Evolutionary conservation across 345 rosid genomes (phyloP), one percentile per base, ranked within the genome.

Genomic region (rapeseed (Brassica napus)): DNA sequence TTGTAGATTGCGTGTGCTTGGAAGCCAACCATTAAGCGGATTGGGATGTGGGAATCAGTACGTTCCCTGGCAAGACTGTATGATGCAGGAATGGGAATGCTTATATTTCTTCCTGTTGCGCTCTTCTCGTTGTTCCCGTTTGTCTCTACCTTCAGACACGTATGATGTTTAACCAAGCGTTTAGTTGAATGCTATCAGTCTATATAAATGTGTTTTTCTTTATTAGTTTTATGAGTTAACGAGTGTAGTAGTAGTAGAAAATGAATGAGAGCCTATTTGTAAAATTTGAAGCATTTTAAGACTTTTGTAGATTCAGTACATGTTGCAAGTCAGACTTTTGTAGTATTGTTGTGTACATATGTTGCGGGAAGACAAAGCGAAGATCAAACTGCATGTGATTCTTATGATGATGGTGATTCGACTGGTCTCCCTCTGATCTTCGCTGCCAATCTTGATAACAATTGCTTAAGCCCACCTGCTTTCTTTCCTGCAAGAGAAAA

Each of bases 151-250:
- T 92, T 94, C 98, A 94, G 73, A 94, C 98, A 2, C 86, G 98
- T 58, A 89, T 94, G 71, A 92, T 92, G 98, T 94, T 87, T 85
- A 94, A 94, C 82, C 97, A 94, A 74, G 98, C 97, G 4, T 94
- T 92, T 85, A 92, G 98, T 34, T 32, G 35, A 32, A 6, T 32
- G 35, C 35, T 32, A 32, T 32, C 35, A 26, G 28, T 26, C 4
- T 26, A 26, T 26, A 26, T 26, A 26, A 26, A 26, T 26, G 28
- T 26, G 28, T 26, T 26, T 26, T 3, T 26, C 28, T 26, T 26
- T 26, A 26, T 26, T 26, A 26, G 2, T 26, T 2, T 26, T 3
- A 26, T 26, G 28, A 26, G 35, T 32, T 32, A 32, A 32, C 6
- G 7, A 32, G 7, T 32, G 35, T 32, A 32, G 6, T 32, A 32